Evolutionary conservation across 805 yeast genomes (phyloP).

Genomic region (Kuraishia hungarica): DNA sequence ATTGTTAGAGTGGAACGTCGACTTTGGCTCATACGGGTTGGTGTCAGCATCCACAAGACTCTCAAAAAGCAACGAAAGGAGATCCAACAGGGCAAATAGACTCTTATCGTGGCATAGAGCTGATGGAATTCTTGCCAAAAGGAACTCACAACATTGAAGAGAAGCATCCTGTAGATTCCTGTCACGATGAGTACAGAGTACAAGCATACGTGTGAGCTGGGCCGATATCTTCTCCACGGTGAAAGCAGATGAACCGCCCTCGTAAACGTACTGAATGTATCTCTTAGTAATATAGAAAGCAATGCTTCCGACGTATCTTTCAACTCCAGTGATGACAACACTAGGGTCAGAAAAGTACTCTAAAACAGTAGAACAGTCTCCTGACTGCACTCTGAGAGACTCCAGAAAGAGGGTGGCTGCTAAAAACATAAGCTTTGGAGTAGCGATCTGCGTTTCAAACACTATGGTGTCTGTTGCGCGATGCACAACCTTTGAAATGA

Average conservation of each 20-base stretch:
- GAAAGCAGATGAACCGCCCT: conserved; percentile 47
- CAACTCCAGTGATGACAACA: conserved; percentile 56
- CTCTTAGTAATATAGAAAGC: conserved; percentile 50
- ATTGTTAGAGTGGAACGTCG: conserved; percentile 38
- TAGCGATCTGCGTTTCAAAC: conserved; percentile 42
- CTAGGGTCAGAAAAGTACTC: conserved; percentile 85
- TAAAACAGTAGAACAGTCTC: conserved; percentile 72
- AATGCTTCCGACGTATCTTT: conserved; percentile 57
- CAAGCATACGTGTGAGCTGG: conserved; percentile 62
- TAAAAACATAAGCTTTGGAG: conserved; percentile 79
- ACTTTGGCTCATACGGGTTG: conserved; percentile 80
- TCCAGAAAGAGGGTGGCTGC: conserved; percentile 79
- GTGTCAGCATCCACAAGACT: conserved; percentile 79
- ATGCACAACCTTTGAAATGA: conserved; percentile 39
- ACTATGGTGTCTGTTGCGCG: conserved; percentile 36
- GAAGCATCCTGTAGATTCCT: conserved; percentile 72
- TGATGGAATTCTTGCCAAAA: conserved; percentile 64
- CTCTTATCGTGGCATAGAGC: conserved; percentile 68
- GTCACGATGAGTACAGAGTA: conserved; percentile 72
- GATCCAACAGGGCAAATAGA: conserved; percentile 72
- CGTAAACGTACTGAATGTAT: conserved; percentile 42
- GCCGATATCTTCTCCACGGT: conserved; percentile 50
- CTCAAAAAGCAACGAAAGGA: conserved; percentile 67
- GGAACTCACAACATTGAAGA: conserved; percentile 60
- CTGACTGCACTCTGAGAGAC: conserved; percentile 65